A percentile compares a stretch with the other conserved stretches of the same genome.
Conservation (phyloP, 805 yeast genomes). For the Starmerella bacillaris region DNA sequence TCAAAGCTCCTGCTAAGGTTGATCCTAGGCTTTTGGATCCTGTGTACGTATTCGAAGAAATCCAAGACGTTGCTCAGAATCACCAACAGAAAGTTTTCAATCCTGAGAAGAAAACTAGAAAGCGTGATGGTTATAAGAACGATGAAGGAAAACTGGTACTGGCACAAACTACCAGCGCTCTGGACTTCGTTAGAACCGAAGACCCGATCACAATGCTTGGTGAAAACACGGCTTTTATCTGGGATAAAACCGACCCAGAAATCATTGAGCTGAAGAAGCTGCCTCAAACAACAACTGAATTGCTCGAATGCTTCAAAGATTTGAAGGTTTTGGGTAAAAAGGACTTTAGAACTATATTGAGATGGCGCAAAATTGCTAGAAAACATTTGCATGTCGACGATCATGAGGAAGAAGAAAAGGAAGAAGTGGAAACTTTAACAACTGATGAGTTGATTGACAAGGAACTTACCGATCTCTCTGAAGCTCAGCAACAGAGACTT, state of each 20-base stretch:
- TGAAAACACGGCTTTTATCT: slow-evolving; percentile 41
- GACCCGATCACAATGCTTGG: slow-evolving; percentile 78
- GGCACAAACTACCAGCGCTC: slow-evolving; percentile 51
- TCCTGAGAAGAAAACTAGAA: slow-evolving; percentile 79
- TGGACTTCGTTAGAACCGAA: slow-evolving; percentile 66
- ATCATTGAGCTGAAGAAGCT: slow-evolving; percentile 54
- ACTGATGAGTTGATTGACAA: slow-evolving; percentile 77
- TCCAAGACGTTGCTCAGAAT: slow-evolving; percentile 37
- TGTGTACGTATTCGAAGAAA: slow-evolving; percentile 82
- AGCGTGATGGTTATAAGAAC: slow-evolving; percentile 81
- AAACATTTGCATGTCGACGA: slow-evolving; percentile 52
- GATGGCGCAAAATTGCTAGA: slow-evolving; percentile 80
- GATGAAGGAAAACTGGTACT: slow-evolving; percentile 61
- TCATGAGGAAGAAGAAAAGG: slow-evolving; percentile 30
- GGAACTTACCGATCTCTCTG: slow-evolving; percentile 59
- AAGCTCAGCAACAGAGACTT: slow-evolving; percentile 44
- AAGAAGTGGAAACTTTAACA: slow-evolving; percentile 48
- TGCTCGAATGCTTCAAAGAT: slow-evolving; percentile 72
- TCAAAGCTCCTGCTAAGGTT: slow-evolving; percentile 85
- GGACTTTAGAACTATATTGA: slow-evolving; percentile 69
- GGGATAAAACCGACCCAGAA: slow-evolving; percentile 47
- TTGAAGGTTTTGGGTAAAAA: slow-evolving; percentile 84
- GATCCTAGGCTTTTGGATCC: slow-evolving; percentile 90
- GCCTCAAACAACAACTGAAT: slow-evolving; percentile 61
- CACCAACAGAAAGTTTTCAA: slow-evolving; percentile 85